phyloP scores from a whole-genome alignment of 306 rosid species.

The Cicer bijugum region DNA sequence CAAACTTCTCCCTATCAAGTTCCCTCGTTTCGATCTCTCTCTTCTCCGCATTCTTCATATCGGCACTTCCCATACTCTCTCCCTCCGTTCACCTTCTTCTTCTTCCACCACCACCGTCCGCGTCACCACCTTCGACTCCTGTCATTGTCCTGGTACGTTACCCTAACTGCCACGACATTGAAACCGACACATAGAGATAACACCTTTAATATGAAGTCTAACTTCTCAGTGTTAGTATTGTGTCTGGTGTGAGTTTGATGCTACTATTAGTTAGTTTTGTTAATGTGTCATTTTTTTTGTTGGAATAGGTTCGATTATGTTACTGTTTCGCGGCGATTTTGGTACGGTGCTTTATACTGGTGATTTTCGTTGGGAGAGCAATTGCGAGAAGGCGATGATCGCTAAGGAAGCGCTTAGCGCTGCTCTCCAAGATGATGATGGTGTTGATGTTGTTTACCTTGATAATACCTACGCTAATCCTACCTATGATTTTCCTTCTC shows the following conservation, averaged over 20 bases:
- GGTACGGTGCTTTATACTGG: slow-evolving; percentile 70
- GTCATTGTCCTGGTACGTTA: slow-evolving; percentile 67
- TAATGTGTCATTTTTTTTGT: not conserved
- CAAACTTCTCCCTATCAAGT: slow-evolving; percentile 65
- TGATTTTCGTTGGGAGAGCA: slow-evolving; percentile 73
- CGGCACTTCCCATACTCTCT: slow-evolving; percentile 56
- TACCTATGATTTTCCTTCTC: slow-evolving; percentile 61
- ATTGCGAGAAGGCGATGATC: slow-evolving; percentile 50
- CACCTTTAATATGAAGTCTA: too few relatives aligned
- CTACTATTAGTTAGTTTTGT: not conserved
- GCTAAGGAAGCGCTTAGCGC: slow-evolving; percentile 51
- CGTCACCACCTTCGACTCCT: slow-evolving; percentile 68
- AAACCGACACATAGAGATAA: too few relatives aligned
- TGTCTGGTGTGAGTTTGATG: too few relatives aligned
- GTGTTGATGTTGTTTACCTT: slow-evolving; percentile 60
- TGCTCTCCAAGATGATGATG: slow-evolving; percentile 45
- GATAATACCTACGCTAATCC: slow-evolving; percentile 84
- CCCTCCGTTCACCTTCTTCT: slow-evolving; percentile 56
- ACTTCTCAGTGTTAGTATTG: too few relatives aligned
- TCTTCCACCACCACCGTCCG: slow-evolving; percentile 38
- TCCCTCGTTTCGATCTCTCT: slow-evolving; percentile 63
- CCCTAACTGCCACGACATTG: not conserved
- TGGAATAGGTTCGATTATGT: slow-evolving; percentile 63
- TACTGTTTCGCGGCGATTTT: slow-evolving; percentile 72
- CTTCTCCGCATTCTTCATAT: slow-evolving; percentile 58